Evolutionary conservation across 352 stramenopile genomes (phyloP).

Genomic region (Phytophthora vignae): DNA sequence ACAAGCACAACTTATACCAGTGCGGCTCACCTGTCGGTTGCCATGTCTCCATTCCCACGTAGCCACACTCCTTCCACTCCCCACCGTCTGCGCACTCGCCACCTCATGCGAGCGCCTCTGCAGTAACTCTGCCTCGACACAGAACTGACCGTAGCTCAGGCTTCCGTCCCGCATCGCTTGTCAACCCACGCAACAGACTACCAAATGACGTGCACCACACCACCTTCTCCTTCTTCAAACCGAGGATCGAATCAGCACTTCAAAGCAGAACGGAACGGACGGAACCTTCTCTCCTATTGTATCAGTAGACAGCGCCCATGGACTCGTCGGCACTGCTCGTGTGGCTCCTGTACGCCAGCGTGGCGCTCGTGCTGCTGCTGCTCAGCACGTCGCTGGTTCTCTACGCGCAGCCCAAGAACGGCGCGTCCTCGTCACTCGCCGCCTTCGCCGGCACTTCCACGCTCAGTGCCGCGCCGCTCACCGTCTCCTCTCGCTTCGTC

Average conservation of each 20-base stretch:
- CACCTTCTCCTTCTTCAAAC: constrained; percentile 18
- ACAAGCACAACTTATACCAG: background rate
- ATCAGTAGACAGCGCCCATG: constrained; percentile 16
- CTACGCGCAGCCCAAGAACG: constrained; percentile 70
- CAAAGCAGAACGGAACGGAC: constrained; percentile 16
- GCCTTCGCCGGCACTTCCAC: constrained; percentile 65
- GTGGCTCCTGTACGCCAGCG: constrained; percentile 74
- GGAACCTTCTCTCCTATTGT: background rate
- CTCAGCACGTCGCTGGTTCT: constrained; percentile 64
- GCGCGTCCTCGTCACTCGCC: constrained; percentile 55
- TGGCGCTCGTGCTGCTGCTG: constrained; percentile 64
- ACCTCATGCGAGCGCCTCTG: constrained; percentile 46
- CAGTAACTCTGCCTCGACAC: constrained; percentile 53
- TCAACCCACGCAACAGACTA: constrained; percentile 17
- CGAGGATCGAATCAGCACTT: constrained; percentile 14
- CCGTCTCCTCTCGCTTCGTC: constrained; percentile 75
- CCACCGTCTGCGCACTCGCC: constrained; percentile 11
- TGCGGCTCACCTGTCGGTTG: constrained; percentile 45
- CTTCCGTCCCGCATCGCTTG: constrained; percentile 30
- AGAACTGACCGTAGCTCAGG: constrained; percentile 64
- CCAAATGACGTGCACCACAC: constrained; percentile 13
- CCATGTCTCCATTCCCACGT: constrained; percentile 75
- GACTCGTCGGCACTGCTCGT: constrained; percentile 51
- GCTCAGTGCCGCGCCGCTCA: constrained; percentile 64
- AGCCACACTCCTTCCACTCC: constrained; percentile 5